Base-by-base conservation (phyloP, 139 green algal genomes). In the Chlorella sp. region DNA sequence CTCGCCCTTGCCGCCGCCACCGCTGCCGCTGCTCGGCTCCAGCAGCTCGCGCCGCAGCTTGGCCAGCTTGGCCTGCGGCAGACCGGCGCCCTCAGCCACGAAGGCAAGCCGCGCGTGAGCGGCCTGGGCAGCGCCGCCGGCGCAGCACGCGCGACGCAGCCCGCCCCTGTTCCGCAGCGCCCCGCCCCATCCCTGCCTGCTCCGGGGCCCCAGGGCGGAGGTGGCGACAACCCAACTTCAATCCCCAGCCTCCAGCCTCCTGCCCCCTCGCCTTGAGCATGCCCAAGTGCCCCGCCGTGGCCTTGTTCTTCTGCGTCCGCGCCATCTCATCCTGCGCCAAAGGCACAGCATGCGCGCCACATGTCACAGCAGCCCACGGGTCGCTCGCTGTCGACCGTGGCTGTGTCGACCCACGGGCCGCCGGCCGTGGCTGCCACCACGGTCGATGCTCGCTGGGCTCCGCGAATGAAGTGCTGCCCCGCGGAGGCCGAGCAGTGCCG, bases 231-330 rank as follows among this genome's bases (percentile, higher is more conserved):
- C 25, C 33, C 9, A 14, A 35, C 21, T 59, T 15, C 42, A 41
- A 33, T 31, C 11, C 71, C 27, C 51, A 21, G 60, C 46, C 43
- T 42, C 45, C 23, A 33, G 27, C 36, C 31, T 19, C 11, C 25
- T 4, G 35, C 25, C 29, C 41, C 35, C 72, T 41, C 56, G 92
- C 93, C 88, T 98, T 98, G 1, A 99, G 87, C 74, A 93, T 86
- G 33, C 96, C 96, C 66, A 99, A 74, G 74, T 99, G 96, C 1
- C 80, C 87, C 12, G 74, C 80, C 17, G 95, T 98, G 35, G 95
- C 96, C 83, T 99, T 99, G 81, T 99, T 99, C 84, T 99, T 99
- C 83, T 99, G 96, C n/a, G 96, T 99, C 74, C 86, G 91, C 2
- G 92, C 93, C 95, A 99, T 99, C 93, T 95, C 88, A 85, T 91